phyloP scores from a whole-genome alignment of 331 rosid genomes.

The Ulmus americana region DNA sequence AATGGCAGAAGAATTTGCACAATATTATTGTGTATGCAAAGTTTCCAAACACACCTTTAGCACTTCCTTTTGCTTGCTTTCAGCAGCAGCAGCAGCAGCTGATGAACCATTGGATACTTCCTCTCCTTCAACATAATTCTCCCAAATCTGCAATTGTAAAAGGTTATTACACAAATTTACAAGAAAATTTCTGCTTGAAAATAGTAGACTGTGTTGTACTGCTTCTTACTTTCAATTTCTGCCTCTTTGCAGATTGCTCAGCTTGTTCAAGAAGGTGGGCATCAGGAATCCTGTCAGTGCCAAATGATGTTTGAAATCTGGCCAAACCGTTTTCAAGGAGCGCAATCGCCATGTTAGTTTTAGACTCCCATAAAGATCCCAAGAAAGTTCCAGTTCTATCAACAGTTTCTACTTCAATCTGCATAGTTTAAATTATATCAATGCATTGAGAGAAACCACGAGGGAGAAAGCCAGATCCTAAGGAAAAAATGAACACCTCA shows the following conservation, averaged over 20 bases:
- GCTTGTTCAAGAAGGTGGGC: slow-evolving; percentile 77
- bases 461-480: not conserved
- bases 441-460: not conserved
- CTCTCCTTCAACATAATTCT: slow-evolving; percentile 83
- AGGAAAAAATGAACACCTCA: slow-evolving; percentile 43
- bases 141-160: slow-evolving; percentile 66
- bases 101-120: slow-evolving; percentile 53
- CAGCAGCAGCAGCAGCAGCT: slow-evolving; percentile 23
- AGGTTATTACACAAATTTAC: slow-evolving; percentile 21
- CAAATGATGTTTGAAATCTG: slow-evolving; percentile 68
- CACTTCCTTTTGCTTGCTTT: slow-evolving; percentile 80
- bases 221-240: slow-evolving; percentile 68
- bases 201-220: not conserved
- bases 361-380: slow-evolving; percentile 91
- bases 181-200: not conserved
- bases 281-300: slow-evolving; percentile 77
- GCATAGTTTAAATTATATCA: slow-evolving; percentile 6
- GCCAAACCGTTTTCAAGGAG: slow-evolving; percentile 86
- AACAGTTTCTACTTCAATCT: slow-evolving; percentile 88
- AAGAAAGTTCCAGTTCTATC: slow-evolving; percentile 88
- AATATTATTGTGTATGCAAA: slow-evolving; percentile 2
- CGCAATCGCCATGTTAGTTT: slow-evolving; percentile 54
- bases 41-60: slow-evolving; percentile 48
- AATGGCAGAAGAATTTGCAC: not conserved
- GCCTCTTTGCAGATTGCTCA: slow-evolving; percentile 61